phyloP scores from a whole-genome alignment of 2,329 filamentous ascomycete genomes.

The Neonectria faginata region DNA sequence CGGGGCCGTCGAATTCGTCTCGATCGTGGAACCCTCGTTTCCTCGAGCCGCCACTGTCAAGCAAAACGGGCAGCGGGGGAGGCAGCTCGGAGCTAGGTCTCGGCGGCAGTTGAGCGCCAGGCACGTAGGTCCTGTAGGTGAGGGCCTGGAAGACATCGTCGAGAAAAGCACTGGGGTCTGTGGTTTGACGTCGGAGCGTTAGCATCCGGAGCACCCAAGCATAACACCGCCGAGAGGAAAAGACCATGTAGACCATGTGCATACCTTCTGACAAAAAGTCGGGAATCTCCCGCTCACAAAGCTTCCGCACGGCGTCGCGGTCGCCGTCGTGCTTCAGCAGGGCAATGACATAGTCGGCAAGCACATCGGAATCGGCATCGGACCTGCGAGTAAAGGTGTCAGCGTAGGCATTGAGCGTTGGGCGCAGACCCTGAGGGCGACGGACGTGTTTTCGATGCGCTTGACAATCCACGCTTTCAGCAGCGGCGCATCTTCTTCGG shows the following conservation, averaged over 20 bases:
- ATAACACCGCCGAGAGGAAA: not conserved
- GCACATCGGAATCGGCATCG: slow-evolving; percentile 83
- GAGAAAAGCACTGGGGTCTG: slow-evolving; percentile 67
- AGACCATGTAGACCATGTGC: not conserved
- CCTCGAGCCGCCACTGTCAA: slow-evolving; percentile 39
- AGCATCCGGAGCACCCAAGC: slow-evolving; percentile 19
- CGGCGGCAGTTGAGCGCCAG: slow-evolving; percentile 62
- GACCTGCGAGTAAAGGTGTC: slow-evolving; percentile 63
- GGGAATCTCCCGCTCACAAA: slow-evolving; percentile 77
- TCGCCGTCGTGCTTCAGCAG: slow-evolving; percentile 78
- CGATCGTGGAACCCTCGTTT: slow-evolving; percentile 54
- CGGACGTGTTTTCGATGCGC: slow-evolving; percentile 80
- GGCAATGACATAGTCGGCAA: slow-evolving; percentile 87
- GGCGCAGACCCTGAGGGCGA: slow-evolving; percentile 32
- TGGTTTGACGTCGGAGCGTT: slow-evolving; percentile 5
- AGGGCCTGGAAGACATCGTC: slow-evolving; percentile 77
- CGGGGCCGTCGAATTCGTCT: slow-evolving; percentile 34
- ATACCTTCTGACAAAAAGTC: slow-evolving; percentile 79
- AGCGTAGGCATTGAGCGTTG: slow-evolving; percentile 18
- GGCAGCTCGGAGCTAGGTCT: slow-evolving; percentile 34
- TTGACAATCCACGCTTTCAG: slow-evolving; percentile 84
- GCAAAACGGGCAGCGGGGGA: slow-evolving; percentile 34
- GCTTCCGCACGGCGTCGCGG: slow-evolving; percentile 70
- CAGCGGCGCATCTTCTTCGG: slow-evolving; percentile 69
- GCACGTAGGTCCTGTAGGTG: slow-evolving; percentile 69